Evolutionary conservation across 1,139 yeast genomes (phyloP).

Genomic region (Saccharomyces hybrid): DNA sequence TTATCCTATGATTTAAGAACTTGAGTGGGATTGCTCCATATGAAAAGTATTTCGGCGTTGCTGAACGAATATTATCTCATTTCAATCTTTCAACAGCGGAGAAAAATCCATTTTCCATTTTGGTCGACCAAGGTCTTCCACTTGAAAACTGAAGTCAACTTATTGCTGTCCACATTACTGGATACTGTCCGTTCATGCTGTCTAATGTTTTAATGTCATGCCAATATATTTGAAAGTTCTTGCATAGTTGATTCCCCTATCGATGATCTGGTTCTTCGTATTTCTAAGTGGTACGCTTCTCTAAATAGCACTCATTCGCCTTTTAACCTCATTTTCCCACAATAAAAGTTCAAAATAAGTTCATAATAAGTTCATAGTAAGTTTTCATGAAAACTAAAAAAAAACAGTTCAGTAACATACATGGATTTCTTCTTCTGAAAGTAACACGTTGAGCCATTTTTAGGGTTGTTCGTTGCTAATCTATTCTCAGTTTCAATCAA

Average conservation of each 20-base stretch:
- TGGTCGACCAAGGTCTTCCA: not conserved
- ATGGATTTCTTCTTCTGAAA: conserved; percentile 75
- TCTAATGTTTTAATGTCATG: not conserved
- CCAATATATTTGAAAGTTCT: not conserved
- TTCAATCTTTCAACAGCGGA: not conserved
- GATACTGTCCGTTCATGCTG: not conserved
- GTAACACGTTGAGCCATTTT: conserved; percentile 76
- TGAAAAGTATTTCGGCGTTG: not conserved
- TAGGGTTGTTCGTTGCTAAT: conserved; percentile 25
- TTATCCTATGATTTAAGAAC: not conserved
- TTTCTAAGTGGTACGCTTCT: not conserved
- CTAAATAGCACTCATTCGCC: not conserved
- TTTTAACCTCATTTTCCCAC: not conserved
- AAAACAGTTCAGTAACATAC: conserved; percentile 38
- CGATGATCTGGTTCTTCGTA: not conserved
- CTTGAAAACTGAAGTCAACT: not conserved
- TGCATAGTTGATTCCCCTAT: not conserved
- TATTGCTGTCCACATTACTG: not conserved
- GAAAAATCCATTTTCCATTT: not conserved
- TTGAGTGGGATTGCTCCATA: not conserved
- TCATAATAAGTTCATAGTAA: not conserved
- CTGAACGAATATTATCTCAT: not conserved
- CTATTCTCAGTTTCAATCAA: not conserved
- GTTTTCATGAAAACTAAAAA: not conserved
- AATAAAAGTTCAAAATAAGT: not conserved